Evolutionary conservation across 2,329 filamentous ascomycete genomes (phyloP).

Genomic region (Arachnomyces sp.): DNA sequence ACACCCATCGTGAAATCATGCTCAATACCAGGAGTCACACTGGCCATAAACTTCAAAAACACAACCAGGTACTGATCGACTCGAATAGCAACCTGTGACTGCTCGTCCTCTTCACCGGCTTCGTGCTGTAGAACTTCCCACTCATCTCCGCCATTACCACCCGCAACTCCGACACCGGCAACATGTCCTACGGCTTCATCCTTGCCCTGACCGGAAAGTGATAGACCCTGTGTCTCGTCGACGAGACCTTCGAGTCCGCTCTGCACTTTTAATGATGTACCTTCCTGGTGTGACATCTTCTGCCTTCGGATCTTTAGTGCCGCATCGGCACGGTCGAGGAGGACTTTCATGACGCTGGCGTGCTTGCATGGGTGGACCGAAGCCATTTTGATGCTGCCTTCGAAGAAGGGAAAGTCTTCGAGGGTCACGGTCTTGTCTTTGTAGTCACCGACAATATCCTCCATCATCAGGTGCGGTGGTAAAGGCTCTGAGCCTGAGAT

Average conservation of each 20-base stretch:
- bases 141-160: conserved; percentile 47
- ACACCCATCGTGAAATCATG: conserved; percentile 97
- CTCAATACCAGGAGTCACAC: conserved; percentile 92
- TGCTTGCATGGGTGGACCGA: conserved; percentile 97
- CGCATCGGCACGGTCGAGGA: conserved; percentile 90
- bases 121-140: conserved; percentile 54
- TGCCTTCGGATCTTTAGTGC: conserved; percentile 82
- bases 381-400: conserved; percentile 87
- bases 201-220: conserved; percentile 48
- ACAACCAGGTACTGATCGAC: conserved; percentile 47
- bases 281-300: conserved; percentile 59
- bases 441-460: conserved; percentile 93
- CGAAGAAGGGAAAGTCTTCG: conserved; percentile 94
- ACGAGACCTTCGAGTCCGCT: conserved; percentile 77
- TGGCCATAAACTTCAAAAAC: conserved; percentile 63
- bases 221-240: conserved; percentile 63
- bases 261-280: conserved; percentile 37
- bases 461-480: conserved; percentile 81
- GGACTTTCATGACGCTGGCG: conserved; percentile 93
- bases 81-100: conserved; percentile 40
- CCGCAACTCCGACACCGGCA: conserved; percentile 30
- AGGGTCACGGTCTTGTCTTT: conserved; percentile 98
- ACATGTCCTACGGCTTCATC: conserved; percentile 19
- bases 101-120: conserved; percentile 42
- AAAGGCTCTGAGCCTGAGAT: conserved; percentile 70